These are phyloP conservation scores for Hyparrhenia diplandra DNA, from an alignment of 176 grass and related monocot genomes.

Conservation along the genomic window DNA sequence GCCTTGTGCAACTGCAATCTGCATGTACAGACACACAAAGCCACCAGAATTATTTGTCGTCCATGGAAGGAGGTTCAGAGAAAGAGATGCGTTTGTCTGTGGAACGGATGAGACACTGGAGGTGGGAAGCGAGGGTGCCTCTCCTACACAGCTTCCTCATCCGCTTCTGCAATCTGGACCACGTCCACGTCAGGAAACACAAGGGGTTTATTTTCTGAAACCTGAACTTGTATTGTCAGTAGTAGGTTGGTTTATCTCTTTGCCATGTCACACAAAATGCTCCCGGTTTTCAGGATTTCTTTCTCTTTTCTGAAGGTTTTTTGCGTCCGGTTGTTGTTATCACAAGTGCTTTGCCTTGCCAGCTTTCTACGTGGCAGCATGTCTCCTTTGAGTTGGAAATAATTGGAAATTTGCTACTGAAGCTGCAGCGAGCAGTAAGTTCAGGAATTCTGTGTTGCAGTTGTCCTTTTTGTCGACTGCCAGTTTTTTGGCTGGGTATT, in stretches of 20 bases:
- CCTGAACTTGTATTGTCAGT: background rate
- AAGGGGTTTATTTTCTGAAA: background rate
- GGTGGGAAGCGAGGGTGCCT: slow-evolving; percentile 39
- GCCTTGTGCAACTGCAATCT: background rate
- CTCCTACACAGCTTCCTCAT: slow-evolving; percentile 80
- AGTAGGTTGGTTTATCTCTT: slow-evolving; percentile 37
- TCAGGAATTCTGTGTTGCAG: no score
- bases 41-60: slow-evolving; percentile 13
- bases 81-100: background rate
- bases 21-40: slow-evolving; percentile 31
- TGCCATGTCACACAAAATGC: slow-evolving; percentile 8
- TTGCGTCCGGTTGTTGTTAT: background rate
- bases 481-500: no score
- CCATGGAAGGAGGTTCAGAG: background rate
- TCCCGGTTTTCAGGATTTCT: background rate
- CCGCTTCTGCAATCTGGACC: slow-evolving; percentile 31
- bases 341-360: no score
- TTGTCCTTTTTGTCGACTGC: no score
- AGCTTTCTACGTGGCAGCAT: background rate
- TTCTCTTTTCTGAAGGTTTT: background rate
- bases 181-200: background rate
- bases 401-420: background rate
- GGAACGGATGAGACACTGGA: slow-evolving; percentile 55
- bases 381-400: no score
- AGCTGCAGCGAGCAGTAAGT: no score